Conservation (phyloP, 352 stramenopile genomes). For the Phytophthora cactorum region DNA sequence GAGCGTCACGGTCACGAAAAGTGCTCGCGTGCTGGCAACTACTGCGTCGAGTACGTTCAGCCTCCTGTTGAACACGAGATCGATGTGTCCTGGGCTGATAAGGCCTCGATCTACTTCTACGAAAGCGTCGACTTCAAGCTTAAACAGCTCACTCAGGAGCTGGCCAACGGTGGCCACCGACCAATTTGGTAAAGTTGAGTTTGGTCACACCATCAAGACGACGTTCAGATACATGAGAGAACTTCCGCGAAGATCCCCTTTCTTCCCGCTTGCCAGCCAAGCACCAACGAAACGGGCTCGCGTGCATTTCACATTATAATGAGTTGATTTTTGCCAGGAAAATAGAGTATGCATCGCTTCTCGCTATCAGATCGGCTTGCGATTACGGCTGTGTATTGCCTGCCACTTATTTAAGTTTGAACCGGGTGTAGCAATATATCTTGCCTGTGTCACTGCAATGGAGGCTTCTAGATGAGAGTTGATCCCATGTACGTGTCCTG, state of each 20-base stretch:
- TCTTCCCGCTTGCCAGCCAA: not conserved
- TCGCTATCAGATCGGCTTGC: slow-evolving; percentile 1
- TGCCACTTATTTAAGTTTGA: no score
- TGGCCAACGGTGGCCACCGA: slow-evolving; percentile 17
- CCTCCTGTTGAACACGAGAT: slow-evolving; percentile 73
- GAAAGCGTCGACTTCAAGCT: slow-evolving; percentile 59
- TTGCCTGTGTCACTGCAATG: no score
- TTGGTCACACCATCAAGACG: not conserved
- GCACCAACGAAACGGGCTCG: slow-evolving; percentile 4
- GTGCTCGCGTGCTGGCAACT: slow-evolving; percentile 59
- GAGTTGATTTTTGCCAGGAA: slow-evolving; percentile 16
- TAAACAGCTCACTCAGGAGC: slow-evolving; percentile 40
- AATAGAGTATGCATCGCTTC: slow-evolving; percentile 26
- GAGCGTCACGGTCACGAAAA: slow-evolving; percentile 73
- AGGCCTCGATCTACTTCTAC: slow-evolving; percentile 82
- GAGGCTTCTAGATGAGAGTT: slow-evolving; percentile 43
- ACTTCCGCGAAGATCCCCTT: not conserved
- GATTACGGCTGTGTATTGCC: no score
- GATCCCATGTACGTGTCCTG: slow-evolving; percentile 41
- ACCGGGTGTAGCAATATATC: no score
- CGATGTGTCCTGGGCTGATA: slow-evolving; percentile 81
- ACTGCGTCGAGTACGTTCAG: slow-evolving; percentile 75
- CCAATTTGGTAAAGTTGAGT: not conserved
- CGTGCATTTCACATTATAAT: slow-evolving; percentile 16
- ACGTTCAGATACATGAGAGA: not conserved